phyloP scores from a whole-genome alignment of 2,329 filamentous ascomycete genomes.

The Penicillium sp. region DNA sequence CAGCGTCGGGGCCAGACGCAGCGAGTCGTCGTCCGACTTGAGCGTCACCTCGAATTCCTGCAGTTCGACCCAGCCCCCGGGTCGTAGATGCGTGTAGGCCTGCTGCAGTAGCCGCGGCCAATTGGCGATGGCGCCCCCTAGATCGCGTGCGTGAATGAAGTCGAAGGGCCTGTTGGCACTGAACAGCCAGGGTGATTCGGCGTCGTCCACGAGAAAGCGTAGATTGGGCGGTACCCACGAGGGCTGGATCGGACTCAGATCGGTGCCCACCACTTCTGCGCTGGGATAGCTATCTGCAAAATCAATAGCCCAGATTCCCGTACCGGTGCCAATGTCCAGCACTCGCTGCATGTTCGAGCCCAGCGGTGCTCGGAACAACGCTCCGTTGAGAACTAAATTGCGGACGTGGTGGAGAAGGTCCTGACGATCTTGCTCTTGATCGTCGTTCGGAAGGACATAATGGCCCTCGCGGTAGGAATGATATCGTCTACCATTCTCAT shows the following conservation, averaged over 20 bases:
- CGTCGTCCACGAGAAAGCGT: conserved; percentile 36
- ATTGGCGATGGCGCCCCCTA: conserved; percentile 32
- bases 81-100: conserved; percentile 39
- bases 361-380: conserved; percentile 40
- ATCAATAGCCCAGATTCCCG: conserved; percentile 36
- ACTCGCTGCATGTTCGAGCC: conserved; percentile 27
- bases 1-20: conserved; percentile 26
- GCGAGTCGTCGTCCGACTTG: conserved; percentile 32
- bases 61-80: conserved; percentile 53
- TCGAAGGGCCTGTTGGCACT: conserved; percentile 28
- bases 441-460: conserved; percentile 38
- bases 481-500: conserved; percentile 30
- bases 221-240: conserved; percentile 40
- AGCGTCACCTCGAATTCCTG: conserved; percentile 37
- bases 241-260: conserved; percentile 45
- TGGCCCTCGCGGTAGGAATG: conserved; percentile 29
- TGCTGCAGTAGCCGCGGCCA: conserved; percentile 27
- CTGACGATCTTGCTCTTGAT: conserved; percentile 36
- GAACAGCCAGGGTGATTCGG: conserved; percentile 34
- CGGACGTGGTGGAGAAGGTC: conserved; percentile 40
- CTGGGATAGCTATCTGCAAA: conserved; percentile 36
- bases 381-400: conserved; percentile 36
- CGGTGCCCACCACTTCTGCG: conserved; percentile 47
- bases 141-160: conserved; percentile 35
- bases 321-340: conserved; percentile 44